These are phyloP conservation scores for Pyrenophora tritici-repentis DNA, from an alignment of 2,329 filamentous ascomycete species.

Conservation along the genomic window DNA sequence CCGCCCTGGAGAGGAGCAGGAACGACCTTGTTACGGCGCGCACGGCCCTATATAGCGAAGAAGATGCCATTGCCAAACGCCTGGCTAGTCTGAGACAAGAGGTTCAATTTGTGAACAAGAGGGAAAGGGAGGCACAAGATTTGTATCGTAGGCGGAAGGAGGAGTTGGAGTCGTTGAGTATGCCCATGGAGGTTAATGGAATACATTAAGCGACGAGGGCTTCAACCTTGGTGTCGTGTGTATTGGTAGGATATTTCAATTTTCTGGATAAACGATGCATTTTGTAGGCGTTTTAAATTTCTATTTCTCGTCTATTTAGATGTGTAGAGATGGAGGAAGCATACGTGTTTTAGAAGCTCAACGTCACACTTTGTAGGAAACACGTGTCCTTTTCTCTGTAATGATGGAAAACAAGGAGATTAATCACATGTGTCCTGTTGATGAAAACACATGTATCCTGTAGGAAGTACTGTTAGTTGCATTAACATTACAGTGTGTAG, in stretches of 20 bases:
- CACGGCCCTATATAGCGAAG: slow-evolving; percentile 77
- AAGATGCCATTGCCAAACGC: slow-evolving; percentile 72
- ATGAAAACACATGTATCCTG: too few species aligned
- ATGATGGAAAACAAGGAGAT: too few species aligned
- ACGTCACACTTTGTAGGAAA: too few species aligned
- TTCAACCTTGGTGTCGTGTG: too few species aligned
- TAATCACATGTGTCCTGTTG: too few species aligned
- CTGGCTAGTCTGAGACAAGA: slow-evolving; percentile 80
- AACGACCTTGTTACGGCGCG: slow-evolving; percentile 75
- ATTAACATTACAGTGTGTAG: too few species aligned
- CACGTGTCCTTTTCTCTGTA: too few species aligned
- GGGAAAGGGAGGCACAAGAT: slow-evolving; percentile 91
- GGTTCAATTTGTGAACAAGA: slow-evolving; percentile 75
- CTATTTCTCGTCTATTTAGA: not conserved
- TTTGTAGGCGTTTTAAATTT: too few species aligned
- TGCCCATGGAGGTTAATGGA: slow-evolving; percentile 40
- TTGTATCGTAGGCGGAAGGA: slow-evolving; percentile 76
- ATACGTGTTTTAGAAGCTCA: too few species aligned
- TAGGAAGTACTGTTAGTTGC: too few species aligned
- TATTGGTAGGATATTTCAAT: not conserved
- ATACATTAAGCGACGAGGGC: slow-evolving; percentile 31
- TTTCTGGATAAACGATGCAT: not conserved
- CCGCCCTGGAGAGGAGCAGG: slow-evolving; percentile 73
- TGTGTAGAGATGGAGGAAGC: not conserved
- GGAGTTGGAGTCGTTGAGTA: slow-evolving; percentile 69